A percentile compares a stretch with the other conserved stretches of the same genome.
Conservation (phyloP, 2,329 filamentous ascomycete genomes). For the Fusarium napiforme region DNA sequence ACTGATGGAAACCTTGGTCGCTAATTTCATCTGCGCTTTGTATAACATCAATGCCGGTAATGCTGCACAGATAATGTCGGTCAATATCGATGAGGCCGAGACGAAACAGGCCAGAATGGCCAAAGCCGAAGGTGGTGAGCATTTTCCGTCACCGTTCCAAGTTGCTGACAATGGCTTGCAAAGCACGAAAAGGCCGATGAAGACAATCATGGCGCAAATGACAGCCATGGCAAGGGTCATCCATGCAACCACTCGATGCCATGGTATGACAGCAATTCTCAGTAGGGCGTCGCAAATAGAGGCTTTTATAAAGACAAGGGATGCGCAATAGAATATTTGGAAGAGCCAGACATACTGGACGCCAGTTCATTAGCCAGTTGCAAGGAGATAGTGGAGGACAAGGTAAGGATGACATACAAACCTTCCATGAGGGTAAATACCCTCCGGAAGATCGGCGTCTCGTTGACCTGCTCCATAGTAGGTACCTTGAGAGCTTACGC, state of each 20-base stretch:
- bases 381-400: background rate
- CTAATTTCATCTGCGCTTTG: constrained; percentile 17
- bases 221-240: background rate
- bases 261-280: background rate
- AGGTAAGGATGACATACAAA: background rate
- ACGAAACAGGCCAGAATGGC: constrained; percentile 11
- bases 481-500: background rate
- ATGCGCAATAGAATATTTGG: background rate
- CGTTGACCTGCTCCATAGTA: background rate
- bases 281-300: background rate
- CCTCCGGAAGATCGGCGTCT: background rate
- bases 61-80: constrained; percentile 21
- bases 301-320: background rate
- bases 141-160: constrained; percentile 8
- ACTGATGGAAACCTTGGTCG: constrained; percentile 17
- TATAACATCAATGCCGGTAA: constrained; percentile 23
- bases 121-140: background rate
- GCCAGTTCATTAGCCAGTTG: accelerated
- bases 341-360: background rate
- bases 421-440: background rate
- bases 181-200: constrained; percentile 2
- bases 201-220: background rate
- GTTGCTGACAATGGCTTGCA: constrained; percentile 11
- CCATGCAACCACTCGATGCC: background rate
- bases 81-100: background rate